Evolutionary conservation across 345 rosid genomes (phyloP), one percentile per base, ranked within the genome.

Genomic region (Microcos paniculata): DNA sequence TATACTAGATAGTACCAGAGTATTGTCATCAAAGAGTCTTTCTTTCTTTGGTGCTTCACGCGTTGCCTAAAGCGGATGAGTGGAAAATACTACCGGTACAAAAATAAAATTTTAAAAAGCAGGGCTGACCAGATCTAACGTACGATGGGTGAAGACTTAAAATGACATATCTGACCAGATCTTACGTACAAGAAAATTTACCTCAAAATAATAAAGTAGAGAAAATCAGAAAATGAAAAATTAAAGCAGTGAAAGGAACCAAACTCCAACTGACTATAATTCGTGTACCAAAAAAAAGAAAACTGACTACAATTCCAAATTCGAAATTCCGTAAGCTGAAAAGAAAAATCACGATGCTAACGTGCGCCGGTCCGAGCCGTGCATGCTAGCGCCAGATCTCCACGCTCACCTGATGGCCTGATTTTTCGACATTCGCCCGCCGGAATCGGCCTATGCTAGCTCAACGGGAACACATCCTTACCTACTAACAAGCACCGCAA

Each of bases 91-190:
- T n/a, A n/a, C n/a, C n/a, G n/a, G 18, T 15, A 13, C 1, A 11
- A 11, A 52, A 71, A 80, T 13, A 75, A 52, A 73, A 26, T 11
- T 21, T 3, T 10, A 15, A 49, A 12, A 63, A 62, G 58, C 58
- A 46, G 38, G 51, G 78, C 80, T 83, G 80, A 75, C 80, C 79
- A 81, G 84, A 81, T 81, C 84, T 84, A 33, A 45, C 9, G 31
- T 63, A 73, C 78, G n/a, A 62, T 19, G 40, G 57, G 33, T 35
- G 33, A 73, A 62, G 69, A 74, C 46, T 15, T 67, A 69, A 69
- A 70, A 77, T 12, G 40, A 70, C 74, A 28, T 28, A 6, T 71
- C 56, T 49, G 62, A 52, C 70, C 77, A 52, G 55, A 65, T 78
- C 82, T 46, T 66, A 24, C 76, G 19, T 33, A 72, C 40, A 56